Percentiles rank a stretch among this genome's conserved stretches.
phyloP scores from a whole-genome alignment of 345 rosid genomes.

The Populus simonii region DNA sequence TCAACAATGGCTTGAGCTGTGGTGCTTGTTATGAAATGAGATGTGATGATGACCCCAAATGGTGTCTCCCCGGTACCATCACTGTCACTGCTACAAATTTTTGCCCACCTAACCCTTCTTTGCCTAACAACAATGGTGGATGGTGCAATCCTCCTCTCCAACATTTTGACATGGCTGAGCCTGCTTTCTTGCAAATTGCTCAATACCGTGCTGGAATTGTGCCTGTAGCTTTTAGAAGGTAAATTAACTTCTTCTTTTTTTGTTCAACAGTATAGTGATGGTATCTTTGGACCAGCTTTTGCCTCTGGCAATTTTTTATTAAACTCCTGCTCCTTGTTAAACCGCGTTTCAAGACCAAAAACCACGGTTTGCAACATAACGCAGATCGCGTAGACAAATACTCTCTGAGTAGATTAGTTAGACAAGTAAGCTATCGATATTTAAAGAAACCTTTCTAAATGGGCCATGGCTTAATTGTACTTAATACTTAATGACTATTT shows the following conservation, averaged over 20 bases:
- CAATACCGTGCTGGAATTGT: conserved; percentile 60
- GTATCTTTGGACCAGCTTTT: too few relatives aligned
- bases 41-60: conserved; percentile 21
- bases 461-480: too few relatives aligned
- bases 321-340: too few relatives aligned
- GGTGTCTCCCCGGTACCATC: conserved; percentile 19
- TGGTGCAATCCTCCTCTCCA: conserved; percentile 70
- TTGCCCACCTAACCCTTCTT: conserved; percentile 53
- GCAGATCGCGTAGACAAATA: too few relatives aligned
- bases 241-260: neutral
- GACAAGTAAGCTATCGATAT: too few relatives aligned
- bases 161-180: conserved; percentile 59
- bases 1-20: conserved; percentile 26
- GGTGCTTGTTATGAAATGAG: conserved; percentile 24
- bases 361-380: too few relatives aligned
- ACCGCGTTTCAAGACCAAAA: too few relatives aligned
- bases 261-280: too few relatives aligned
- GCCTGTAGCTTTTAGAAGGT: conserved; percentile 51
- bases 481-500: too few relatives aligned
- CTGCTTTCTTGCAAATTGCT: conserved; percentile 57
- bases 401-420: too few relatives aligned
- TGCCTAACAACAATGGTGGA: conserved; percentile 53
- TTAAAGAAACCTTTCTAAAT: too few relatives aligned
- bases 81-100: conserved; percentile 31
- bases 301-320: too few relatives aligned